These are phyloP conservation scores for Aspergillus brasiliensis DNA, from an alignment of 2,329 filamentous ascomycete species.

Conservation along the genomic window DNA sequence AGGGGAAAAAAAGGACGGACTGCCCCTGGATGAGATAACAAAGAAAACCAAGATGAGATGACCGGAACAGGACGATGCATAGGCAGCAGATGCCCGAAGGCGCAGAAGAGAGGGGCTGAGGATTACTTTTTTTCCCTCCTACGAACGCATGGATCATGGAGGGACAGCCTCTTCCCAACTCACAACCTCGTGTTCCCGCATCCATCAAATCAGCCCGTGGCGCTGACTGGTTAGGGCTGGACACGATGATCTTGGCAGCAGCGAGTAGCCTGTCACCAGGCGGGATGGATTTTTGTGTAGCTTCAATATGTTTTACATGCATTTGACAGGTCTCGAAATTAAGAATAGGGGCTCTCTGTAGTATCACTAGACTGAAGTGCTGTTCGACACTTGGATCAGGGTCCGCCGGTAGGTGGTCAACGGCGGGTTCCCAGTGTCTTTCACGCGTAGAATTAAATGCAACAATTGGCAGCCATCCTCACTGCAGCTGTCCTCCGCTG, in stretches of 20 bases:
- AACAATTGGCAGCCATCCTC: not conserved
- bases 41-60: not conserved
- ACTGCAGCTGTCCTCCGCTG: not conserved
- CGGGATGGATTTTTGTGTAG: not conserved
- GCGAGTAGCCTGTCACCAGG: not conserved
- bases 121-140: not conserved
- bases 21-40: no score
- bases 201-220: not conserved
- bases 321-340: not conserved
- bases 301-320: not conserved
- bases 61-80: no score
- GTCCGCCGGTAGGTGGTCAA: slow-evolving; percentile 2
- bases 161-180: not conserved
- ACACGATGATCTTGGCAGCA: not conserved
- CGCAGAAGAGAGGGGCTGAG: not conserved
- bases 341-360: no score
- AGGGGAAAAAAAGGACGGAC: no score
- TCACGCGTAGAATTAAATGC: slow-evolving; percentile 5
- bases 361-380: not conserved
- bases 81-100: no score
- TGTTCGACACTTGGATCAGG: slow-evolving; percentile 5
- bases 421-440: not conserved
- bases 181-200: slow-evolving; percentile 6
- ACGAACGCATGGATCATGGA: not conserved
- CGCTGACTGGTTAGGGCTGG: slow-evolving; percentile 8